Percentiles rank a stretch among this genome's conserved stretches.
These are phyloP conservation scores for Holtermannia corniformis DNA, from an alignment of 768 basidiomycete genomes.

Conservation along the genomic window DNA sequence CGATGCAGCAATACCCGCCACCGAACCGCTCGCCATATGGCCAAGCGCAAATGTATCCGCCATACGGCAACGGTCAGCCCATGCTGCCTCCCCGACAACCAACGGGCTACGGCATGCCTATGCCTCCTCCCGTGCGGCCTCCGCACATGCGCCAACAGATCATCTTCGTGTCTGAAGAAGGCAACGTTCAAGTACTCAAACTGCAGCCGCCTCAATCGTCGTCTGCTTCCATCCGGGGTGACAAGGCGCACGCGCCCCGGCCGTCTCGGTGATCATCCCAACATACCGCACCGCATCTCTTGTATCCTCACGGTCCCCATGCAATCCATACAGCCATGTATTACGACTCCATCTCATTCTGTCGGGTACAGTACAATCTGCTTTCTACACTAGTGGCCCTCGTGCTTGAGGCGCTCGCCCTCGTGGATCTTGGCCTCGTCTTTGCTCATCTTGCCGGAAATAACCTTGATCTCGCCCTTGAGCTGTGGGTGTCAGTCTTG, in stretches of 20 bases:
- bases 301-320: no score
- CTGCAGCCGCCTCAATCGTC: constrained; percentile 18
- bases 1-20: constrained; percentile 40
- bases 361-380: no score
- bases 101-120: constrained; percentile 26
- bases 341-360: no score
- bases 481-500: no score
- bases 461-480: constrained; percentile 22
- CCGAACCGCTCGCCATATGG: constrained; percentile 25
- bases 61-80: constrained; percentile 5
- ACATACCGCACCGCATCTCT: no score
- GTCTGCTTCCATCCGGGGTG: background rate
- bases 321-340: no score
- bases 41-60: constrained; percentile 19
- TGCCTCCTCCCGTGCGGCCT: constrained; percentile 14
- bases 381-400: constrained; percentile 8
- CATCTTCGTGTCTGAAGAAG: constrained; percentile 77
- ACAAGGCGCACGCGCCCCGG: background rate
- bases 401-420: constrained; percentile 13
- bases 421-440: constrained; percentile 7
- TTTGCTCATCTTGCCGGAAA: constrained; percentile 11
- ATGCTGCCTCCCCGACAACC: constrained; percentile 38
- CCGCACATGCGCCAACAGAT: constrained; percentile 51
- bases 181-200: constrained; percentile 40
- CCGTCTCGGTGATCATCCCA: background rate